Evolutionary conservation across 2,329 filamentous ascomycete genomes (phyloP).

Genomic region (Diaporthe sp.): DNA sequence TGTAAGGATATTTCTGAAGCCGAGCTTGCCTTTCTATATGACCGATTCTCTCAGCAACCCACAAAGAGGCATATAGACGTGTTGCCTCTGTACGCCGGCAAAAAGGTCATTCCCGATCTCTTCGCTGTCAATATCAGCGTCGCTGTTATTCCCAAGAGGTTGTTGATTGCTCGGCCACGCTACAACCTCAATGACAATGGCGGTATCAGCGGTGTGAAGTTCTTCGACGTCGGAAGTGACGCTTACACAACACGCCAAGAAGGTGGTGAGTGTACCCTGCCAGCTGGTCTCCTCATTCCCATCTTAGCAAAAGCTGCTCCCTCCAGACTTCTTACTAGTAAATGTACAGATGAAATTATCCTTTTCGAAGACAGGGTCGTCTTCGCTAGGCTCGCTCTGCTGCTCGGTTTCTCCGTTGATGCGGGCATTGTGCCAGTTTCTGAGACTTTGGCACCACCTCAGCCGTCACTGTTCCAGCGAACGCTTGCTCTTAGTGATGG

Average conservation of each 20-base stretch:
- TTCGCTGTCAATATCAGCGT: neutral
- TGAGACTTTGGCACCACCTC: neutral
- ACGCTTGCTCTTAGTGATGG: neutral
- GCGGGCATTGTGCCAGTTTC: neutral
- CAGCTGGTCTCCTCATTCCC: neutral
- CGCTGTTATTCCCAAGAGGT: neutral
- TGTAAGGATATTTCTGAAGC: neutral
- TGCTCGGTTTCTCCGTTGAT: neutral
- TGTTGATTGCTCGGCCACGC: constrained; percentile 17
- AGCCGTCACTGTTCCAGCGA: neutral
- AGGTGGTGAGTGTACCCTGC: neutral
- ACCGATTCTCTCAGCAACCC: neutral
- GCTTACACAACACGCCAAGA: neutral
- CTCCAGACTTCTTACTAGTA: neutral
- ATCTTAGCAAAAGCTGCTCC: no score
- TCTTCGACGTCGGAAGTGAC: constrained; percentile 9
- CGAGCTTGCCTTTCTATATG: neutral
- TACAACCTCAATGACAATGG: neutral
- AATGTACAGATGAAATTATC: neutral
- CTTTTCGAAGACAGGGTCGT: neutral
- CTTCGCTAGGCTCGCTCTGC: neutral
- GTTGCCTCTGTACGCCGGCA: neutral
- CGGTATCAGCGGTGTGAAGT: neutral
- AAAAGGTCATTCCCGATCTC: neutral
- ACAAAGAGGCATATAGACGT: neutral